phyloP scores from a whole-genome alignment of 2,329 filamentous ascomycete genomes.

The Coniochaeta ligniaria region DNA sequence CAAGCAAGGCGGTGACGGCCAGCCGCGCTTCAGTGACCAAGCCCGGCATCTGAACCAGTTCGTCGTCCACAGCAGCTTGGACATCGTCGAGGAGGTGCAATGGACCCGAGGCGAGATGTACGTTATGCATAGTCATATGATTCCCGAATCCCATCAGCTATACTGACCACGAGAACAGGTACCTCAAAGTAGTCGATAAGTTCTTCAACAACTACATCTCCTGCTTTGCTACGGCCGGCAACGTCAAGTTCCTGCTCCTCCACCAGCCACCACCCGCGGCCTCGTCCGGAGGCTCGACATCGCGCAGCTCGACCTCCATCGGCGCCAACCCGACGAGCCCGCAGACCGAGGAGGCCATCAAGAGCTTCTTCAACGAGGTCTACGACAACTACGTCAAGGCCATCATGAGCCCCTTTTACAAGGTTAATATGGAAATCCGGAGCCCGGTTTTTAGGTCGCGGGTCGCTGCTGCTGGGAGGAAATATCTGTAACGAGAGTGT shows the following conservation, averaged over 20 bases:
- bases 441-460: constrained; percentile 80
- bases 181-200: constrained; percentile 92
- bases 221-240: constrained; percentile 87
- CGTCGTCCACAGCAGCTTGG: constrained; percentile 86
- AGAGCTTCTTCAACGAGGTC: constrained; percentile 89
- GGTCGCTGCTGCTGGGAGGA: constrained; percentile 83
- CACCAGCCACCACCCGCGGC: constrained; percentile 61
- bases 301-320: constrained; percentile 59
- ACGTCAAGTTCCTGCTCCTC: constrained; percentile 89
- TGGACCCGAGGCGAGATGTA: constrained; percentile 85
- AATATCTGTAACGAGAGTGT: constrained; percentile 60
- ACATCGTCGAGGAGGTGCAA: constrained; percentile 94
- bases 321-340: constrained; percentile 80
- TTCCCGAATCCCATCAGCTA: not conserved
- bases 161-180: constrained; percentile 46
- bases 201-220: constrained; percentile 96
- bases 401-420: constrained; percentile 95
- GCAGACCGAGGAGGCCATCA: constrained; percentile 90
- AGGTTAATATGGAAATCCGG: constrained; percentile 72
- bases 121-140: constrained; percentile 14
- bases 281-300: constrained; percentile 9
- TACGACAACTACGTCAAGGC: constrained; percentile 98
- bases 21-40: constrained; percentile 80
- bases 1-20: constrained; percentile 89
- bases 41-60: constrained; percentile 95